Evolutionary conservation across 805 yeast species (phyloP).

Genomic region (Brettanomyces sp.): DNA sequence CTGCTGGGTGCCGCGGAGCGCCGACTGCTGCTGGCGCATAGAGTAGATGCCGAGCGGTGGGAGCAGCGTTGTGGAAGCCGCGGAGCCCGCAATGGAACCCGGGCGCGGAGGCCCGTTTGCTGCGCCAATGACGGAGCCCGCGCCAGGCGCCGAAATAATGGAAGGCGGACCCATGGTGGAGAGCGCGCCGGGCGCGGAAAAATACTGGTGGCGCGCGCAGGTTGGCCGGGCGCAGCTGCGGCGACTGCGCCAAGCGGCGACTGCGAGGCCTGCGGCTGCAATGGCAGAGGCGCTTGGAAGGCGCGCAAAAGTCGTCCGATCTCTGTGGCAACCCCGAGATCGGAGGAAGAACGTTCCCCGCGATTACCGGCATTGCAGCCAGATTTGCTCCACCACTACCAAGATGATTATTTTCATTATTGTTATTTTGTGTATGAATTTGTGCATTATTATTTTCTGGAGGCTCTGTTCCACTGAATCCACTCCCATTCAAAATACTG

Average conservation of each 20-base stretch:
- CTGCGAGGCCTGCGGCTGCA: not conserved
- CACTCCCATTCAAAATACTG: not conserved
- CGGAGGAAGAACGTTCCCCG: too few species aligned
- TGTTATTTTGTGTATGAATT: not conserved
- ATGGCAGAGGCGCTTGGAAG: too few species aligned
- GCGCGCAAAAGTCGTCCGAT: not conserved
- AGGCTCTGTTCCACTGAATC: not conserved
- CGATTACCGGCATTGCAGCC: not conserved
- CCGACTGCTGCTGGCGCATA: slow-evolving; percentile 2
- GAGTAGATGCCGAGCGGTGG: slow-evolving; percentile 1
- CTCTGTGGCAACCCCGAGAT: not conserved
- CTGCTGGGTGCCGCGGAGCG: not conserved
- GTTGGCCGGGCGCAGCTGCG: not conserved
- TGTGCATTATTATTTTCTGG: slow-evolving; percentile 10
- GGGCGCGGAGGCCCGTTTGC: not conserved
- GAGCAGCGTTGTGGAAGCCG: not conserved
- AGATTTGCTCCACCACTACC: not conserved
- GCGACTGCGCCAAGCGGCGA: not conserved
- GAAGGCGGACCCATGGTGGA: not conserved
- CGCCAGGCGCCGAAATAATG: not conserved
- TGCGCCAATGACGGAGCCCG: not conserved
- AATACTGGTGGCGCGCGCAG: not conserved
- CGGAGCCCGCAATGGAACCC: not conserved
- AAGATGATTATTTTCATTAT: not conserved
- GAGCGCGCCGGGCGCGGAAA: not conserved